Evolutionary conservation across 306 rosid genomes (phyloP).

Genomic region (Cajanus cajan): DNA sequence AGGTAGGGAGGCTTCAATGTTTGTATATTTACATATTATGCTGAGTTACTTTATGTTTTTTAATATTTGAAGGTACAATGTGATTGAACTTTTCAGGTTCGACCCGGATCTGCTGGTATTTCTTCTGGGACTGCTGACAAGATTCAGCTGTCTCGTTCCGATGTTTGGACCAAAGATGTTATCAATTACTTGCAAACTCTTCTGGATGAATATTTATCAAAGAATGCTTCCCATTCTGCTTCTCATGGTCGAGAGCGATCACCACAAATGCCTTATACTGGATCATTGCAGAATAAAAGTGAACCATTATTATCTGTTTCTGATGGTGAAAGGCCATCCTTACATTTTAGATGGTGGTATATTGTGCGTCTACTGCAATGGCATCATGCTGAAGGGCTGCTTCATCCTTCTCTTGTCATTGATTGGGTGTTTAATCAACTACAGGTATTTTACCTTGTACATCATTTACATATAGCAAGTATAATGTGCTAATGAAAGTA

Average conservation of each 20-base stretch:
- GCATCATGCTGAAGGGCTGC: constrained; percentile 89
- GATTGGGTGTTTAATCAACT: constrained; percentile 93
- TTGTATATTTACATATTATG: background rate
- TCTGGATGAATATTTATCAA: constrained; percentile 72
- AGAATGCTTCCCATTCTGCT: constrained; percentile 53
- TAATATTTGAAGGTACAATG: constrained; percentile 35
- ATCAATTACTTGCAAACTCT: constrained; percentile 81
- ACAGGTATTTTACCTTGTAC: constrained; percentile 55
- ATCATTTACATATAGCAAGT: background rate
- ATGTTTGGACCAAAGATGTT: constrained; percentile 90
- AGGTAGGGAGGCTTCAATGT: constrained; percentile 49
- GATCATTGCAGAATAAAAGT: constrained; percentile 55
- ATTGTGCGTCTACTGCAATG: constrained; percentile 85
- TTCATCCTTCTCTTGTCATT: constrained; percentile 79
- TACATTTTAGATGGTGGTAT: constrained; percentile 95
- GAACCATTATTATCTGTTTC: constrained; percentile 50
- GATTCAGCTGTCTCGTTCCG: constrained; percentile 77
- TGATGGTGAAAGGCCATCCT: constrained; percentile 76
- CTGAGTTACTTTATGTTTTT: background rate
- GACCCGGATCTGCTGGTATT: constrained; percentile 62
- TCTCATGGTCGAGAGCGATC: constrained; percentile 62
- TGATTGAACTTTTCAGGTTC: constrained; percentile 60
- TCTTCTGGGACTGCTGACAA: constrained; percentile 73
- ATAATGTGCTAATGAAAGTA: constrained; percentile 14
- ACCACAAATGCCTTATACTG: constrained; percentile 57